Evolutionary conservation across 2,329 filamentous ascomycete genomes (phyloP), one percentile per base, ranked within the genome.

Genomic region (Stromatinia cepivora): DNA sequence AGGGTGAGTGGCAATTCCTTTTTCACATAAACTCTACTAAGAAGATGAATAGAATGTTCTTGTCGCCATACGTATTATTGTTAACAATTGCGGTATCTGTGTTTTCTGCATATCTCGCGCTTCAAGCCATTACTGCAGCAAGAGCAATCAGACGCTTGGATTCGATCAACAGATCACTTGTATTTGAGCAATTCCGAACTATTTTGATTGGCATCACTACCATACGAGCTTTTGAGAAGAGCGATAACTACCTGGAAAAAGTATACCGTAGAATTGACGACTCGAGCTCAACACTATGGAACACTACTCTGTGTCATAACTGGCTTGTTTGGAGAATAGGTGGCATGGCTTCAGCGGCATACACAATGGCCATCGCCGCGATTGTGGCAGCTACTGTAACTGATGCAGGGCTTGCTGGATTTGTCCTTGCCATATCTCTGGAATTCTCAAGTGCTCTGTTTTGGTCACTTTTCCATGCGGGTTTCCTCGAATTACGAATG

Each of bases 71-170:
- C 63, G 87, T 93, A 70, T 83, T 93, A 11, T 73, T 89, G 4
- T 42, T 69, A 7, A 50, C 62, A 39, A 28, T 66, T 42, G 50
- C 50, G 17, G 54, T 66, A 7, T 48, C 52, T 52, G n/a, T 34
- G 42, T 31, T 69, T 1, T 69, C 67, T 20, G 20, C 34, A 20
- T 45, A 53, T 36, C 36, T 69, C 6, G 67, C 67, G 13, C 54
- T 69, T 10, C 46, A 69, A 3, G 79, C 91, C 91, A 88, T 25
- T 15, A 76, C 83, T 4, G 81, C 80, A 45, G 90, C 90, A 0
- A 84, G 91, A 45, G 90, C 92, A 17, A 83, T 90, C 71, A 94
- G 93, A 80, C 84, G 92, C 8, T 84, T 94, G 0, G 91, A 94
- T 77, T 91, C 88, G 73, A 91, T 86, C 2, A 85, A 87, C 63